phyloP scores from a whole-genome alignment of 2,329 filamentous ascomycete species.

The Volutella citrinella region DNA sequence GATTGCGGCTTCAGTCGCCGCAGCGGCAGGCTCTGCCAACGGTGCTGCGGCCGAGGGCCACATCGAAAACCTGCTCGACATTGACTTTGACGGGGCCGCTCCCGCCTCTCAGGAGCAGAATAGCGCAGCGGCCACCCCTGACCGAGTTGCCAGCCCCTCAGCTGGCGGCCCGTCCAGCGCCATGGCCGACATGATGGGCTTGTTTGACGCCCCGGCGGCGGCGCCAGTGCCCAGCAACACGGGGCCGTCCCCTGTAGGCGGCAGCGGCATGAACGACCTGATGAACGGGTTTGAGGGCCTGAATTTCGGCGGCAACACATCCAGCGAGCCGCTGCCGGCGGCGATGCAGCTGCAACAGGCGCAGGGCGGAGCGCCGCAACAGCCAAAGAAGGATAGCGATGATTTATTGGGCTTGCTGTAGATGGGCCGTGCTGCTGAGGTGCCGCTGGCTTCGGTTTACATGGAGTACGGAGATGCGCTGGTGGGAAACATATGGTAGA shows the following conservation, averaged over 20 bases:
- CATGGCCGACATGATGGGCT: conserved; percentile 64
- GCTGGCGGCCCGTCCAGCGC: conserved; percentile 40
- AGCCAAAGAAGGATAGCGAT: conserved; percentile 56
- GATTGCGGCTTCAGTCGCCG: conserved; percentile 79
- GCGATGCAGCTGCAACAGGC: conserved; percentile 51
- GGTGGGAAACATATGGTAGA: conserved; percentile 16
- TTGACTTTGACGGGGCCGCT: conserved; percentile 90
- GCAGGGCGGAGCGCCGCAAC: conserved; percentile 32
- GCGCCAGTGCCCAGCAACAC: conserved; percentile 38
- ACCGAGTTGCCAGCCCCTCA: conserved; percentile 63
- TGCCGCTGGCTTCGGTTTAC: conserved; percentile 11
- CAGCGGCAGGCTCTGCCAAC: conserved; percentile 58
- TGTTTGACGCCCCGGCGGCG: conserved; percentile 66
- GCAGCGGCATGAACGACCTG: conserved; percentile 76
- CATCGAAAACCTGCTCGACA: conserved; percentile 91
- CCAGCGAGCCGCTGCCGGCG: conserved; percentile 62
- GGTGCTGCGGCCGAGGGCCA: conserved; percentile 62
- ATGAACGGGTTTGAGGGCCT: conserved; percentile 86
- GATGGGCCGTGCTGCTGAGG: conserved; percentile 11
- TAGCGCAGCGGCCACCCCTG: conserved; percentile 59
- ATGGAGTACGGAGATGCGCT: conserved; percentile 15
- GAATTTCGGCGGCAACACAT: conserved; percentile 61
- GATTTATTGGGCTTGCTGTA: conserved; percentile 52
- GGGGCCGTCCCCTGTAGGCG: conserved; percentile 35
- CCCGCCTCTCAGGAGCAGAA: conserved; percentile 76